Conservation (phyloP, 345 rosid genomes). For the Carallia pectinifolia region DNA sequence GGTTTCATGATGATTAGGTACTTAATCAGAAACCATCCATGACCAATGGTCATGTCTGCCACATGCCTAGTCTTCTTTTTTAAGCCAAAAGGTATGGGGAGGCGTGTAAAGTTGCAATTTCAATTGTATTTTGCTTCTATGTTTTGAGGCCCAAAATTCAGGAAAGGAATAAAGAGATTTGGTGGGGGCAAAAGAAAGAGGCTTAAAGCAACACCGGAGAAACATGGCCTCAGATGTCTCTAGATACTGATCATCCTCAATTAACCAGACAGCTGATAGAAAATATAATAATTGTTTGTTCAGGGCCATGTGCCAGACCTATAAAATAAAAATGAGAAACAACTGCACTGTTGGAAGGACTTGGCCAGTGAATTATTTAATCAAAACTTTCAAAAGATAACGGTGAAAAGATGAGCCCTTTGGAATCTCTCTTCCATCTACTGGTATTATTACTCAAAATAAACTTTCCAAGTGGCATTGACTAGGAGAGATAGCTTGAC, state of each 20-base stretch:
- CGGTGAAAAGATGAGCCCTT: conserved; percentile 1
- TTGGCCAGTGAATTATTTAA: conserved; percentile 12
- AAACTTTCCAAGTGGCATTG: conserved; percentile 25
- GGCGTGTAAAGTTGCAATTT: conserved; percentile 6
- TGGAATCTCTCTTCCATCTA: conserved; percentile 28
- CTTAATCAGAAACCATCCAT: too few relatives aligned
- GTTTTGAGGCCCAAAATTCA: conserved; percentile 23
- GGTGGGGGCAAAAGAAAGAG: not conserved
- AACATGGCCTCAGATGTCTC: conserved; percentile 33
- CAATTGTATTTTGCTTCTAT: conserved; percentile 14
- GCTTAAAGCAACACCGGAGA: conserved; percentile 28
- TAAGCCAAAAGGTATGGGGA: not conserved
- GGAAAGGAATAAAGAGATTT: conserved; percentile 26
- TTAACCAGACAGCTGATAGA: not conserved
- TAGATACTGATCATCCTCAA: conserved; percentile 12
- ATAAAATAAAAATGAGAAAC: conserved; percentile 15
- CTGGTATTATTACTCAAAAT: conserved; percentile 9
- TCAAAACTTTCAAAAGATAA: conserved; percentile 4
- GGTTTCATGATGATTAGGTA: too few relatives aligned
- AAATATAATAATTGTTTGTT: conserved; percentile 11
- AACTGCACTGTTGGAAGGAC: conserved; percentile 7
- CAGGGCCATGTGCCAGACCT: conserved; percentile 37
- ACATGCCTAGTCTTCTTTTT: conserved; percentile 17
- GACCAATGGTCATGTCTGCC: conserved; percentile 23
- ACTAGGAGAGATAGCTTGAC: conserved; percentile 27